These are phyloP conservation scores for Apodospora peruviana DNA, from an alignment of 495 filamentous ascomycete species.

Conservation along the genomic window DNA sequence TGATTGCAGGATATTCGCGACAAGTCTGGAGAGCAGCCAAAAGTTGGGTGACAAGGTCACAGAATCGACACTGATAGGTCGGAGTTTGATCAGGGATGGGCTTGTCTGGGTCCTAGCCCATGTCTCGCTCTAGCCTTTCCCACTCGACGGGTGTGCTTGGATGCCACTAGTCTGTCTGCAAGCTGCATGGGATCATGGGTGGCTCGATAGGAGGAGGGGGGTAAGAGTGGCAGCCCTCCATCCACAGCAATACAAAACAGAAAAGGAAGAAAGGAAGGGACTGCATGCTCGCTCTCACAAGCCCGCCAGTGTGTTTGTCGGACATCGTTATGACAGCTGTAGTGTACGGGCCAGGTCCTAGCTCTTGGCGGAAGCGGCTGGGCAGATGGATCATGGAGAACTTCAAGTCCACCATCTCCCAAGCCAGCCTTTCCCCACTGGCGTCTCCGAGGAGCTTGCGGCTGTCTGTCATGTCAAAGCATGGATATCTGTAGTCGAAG, in stretches of 20 bases:
- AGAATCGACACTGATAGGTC: slow-evolving; percentile 1
- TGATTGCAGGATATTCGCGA: slow-evolving; percentile 17
- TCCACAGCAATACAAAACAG: background rate
- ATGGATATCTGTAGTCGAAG: background rate
- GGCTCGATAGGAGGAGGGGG: slow-evolving; percentile 3
- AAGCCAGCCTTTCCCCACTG: slow-evolving; percentile 8
- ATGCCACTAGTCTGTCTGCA: slow-evolving; percentile 23
- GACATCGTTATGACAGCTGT: too few relatives aligned
- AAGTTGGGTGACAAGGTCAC: slow-evolving; percentile 9
- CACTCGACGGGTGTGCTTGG: slow-evolving; percentile 10
- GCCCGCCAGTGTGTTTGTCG: background rate
- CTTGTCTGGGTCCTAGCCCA: slow-evolving; percentile 6
- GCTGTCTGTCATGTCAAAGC: background rate
- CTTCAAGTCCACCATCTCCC: too few relatives aligned
- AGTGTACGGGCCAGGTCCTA: too few relatives aligned
- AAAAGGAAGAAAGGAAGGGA: slow-evolving; percentile 6
- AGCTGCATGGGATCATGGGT: slow-evolving; percentile 18
- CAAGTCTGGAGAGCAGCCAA: background rate
- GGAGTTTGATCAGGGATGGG: slow-evolving; percentile 7
- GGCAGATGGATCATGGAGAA: too few relatives aligned
- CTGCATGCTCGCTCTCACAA: background rate
- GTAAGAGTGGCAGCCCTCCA: background rate
- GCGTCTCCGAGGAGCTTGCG: background rate
- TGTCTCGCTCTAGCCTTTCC: slow-evolving; percentile 19
- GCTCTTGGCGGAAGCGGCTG: too few relatives aligned